Conservation (phyloP, 2,329 filamentous ascomycete genomes). For the Alternaria arborescens region DNA sequence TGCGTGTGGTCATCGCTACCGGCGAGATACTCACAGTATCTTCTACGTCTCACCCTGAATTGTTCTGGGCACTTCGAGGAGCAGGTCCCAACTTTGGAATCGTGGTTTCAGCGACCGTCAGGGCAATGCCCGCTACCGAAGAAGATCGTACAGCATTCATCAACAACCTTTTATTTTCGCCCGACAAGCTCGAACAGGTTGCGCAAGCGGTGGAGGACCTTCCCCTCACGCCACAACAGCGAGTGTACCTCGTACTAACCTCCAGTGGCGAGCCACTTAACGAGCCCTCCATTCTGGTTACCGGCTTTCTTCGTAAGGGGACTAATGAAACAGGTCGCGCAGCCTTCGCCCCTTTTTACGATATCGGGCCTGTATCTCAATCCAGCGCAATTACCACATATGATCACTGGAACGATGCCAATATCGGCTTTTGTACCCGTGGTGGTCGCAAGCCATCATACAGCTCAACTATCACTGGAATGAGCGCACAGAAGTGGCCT, state of each 20-base stretch:
- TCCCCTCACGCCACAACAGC: slow-evolving; percentile 46
- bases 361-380: slow-evolving; percentile 38
- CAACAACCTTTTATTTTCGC: slow-evolving; percentile 34
- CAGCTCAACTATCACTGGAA: slow-evolving; percentile 43
- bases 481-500: slow-evolving; percentile 52
- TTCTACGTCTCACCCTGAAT: slow-evolving; percentile 29
- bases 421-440: slow-evolving; percentile 49
- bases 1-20: slow-evolving; percentile 37
- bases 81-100: slow-evolving; percentile 48
- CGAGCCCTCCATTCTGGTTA: slow-evolving; percentile 34
- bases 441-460: slow-evolving; percentile 54
- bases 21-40: slow-evolving; percentile 45
- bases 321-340: slow-evolving; percentile 40
- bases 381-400: slow-evolving; percentile 44
- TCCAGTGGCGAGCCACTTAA: slow-evolving; percentile 34
- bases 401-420: slow-evolving; percentile 52
- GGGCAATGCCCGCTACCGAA: slow-evolving; percentile 42
- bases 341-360: slow-evolving; percentile 50
- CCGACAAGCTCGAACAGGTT: slow-evolving; percentile 43
- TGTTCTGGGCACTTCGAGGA: slow-evolving; percentile 52
- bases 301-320: slow-evolving; percentile 47
- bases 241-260: slow-evolving; percentile 49
- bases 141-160: slow-evolving; percentile 38
- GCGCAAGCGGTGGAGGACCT: slow-evolving; percentile 51
- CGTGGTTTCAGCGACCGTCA: slow-evolving; percentile 49